Conservation (phyloP, 208 protist species). For the Leishmania gerbilli region DNA sequence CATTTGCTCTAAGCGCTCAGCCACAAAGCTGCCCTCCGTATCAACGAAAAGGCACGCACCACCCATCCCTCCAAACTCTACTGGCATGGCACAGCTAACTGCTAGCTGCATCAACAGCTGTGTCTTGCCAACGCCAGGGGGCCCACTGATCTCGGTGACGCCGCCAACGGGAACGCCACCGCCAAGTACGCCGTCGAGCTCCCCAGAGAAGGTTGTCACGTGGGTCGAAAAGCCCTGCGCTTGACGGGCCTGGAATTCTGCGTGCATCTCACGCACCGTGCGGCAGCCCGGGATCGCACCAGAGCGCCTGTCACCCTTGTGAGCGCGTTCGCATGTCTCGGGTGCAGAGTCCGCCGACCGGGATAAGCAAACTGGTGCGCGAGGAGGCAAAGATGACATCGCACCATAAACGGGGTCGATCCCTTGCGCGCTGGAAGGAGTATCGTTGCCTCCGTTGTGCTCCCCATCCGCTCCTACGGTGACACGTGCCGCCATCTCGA, state of each 20-base stretch:
- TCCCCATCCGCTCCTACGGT: background rate
- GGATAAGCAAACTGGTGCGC: background rate
- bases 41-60: constrained; percentile 88
- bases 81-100: constrained; percentile 72
- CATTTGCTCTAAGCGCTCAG: constrained; percentile 75
- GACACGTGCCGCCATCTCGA: background rate
- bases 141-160: constrained; percentile 86
- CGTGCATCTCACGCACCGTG: constrained; percentile 10
- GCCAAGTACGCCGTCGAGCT: constrained; percentile 78
- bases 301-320: background rate
- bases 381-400: background rate
- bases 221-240: constrained; percentile 12
- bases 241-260: background rate
- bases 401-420: too few species aligned
- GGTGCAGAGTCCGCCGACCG: background rate
- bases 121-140: constrained; percentile 93
- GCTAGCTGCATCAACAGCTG: constrained; percentile 91
- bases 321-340: background rate
- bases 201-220: constrained; percentile 72
- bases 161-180: constrained; percentile 58
- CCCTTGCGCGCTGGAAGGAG: background rate
- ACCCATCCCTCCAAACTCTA: constrained; percentile 65
- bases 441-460: background rate
- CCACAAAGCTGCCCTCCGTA: constrained; percentile 92
- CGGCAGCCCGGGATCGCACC: constrained; percentile 14